These are phyloP conservation scores for Barnettozyma sucrosica DNA, from an alignment of 805 yeast species.

Conservation along the genomic window DNA sequence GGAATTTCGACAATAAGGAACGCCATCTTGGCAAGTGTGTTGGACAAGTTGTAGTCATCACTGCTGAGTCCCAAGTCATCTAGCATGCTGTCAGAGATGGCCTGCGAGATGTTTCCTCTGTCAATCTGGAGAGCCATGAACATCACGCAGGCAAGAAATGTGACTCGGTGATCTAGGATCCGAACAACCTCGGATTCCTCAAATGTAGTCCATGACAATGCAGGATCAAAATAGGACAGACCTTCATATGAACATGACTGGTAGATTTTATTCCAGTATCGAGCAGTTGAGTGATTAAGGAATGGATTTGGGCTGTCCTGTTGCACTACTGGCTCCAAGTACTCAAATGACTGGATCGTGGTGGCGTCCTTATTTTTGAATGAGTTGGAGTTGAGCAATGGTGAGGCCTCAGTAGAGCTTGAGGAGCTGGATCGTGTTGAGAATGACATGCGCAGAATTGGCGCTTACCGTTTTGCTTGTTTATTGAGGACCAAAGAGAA, in stretches of 20 bases:
- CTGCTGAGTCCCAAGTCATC: conserved; percentile 39
- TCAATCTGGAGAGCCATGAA: conserved; percentile 53
- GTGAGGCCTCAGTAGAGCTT: background rate
- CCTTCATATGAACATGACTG: conserved; percentile 48
- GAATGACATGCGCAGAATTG: background rate
- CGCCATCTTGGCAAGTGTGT: conserved; percentile 47
- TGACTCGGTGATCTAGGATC: conserved; percentile 48
- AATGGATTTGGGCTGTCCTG: conserved; percentile 13
- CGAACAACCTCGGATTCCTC: conserved; percentile 45
- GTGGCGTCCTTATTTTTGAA: background rate
- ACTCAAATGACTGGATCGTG: background rate
- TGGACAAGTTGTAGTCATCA: conserved; percentile 53
- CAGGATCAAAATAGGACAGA: conserved; percentile 49
- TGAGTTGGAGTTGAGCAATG: background rate
- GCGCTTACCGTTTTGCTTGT: too few relatives aligned
- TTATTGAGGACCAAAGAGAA: background rate
- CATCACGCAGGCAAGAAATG: conserved; percentile 51
- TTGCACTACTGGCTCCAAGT: background rate
- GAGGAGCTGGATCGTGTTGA: background rate
- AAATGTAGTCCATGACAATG: conserved; percentile 43
- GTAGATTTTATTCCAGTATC: conserved; percentile 36
- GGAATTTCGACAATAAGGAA: conserved; percentile 48
- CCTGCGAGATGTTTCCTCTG: conserved; percentile 51
- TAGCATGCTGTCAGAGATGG: conserved; percentile 44
- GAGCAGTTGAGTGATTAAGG: conserved; percentile 39